Conservation (phyloP, 257 asterid genomes). For the Cinchona pubescens region DNA sequence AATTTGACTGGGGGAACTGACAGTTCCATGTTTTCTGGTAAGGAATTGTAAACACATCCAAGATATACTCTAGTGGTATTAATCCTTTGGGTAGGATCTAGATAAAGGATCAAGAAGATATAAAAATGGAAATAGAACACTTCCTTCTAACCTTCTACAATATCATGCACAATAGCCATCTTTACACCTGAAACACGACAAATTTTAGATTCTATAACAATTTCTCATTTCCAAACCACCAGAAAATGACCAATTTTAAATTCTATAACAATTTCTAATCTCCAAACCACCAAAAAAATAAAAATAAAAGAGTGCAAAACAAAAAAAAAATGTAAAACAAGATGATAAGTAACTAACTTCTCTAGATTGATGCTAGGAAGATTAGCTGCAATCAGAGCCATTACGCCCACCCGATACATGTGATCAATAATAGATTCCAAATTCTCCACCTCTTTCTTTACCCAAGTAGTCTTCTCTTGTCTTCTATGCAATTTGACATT, state of each 20-base stretch:
- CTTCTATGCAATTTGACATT: conserved; percentile 37
- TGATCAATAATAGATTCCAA: conserved; percentile 96
- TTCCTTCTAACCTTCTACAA: conserved; percentile 80
- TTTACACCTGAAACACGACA: conserved; percentile 76
- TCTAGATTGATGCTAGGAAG: conserved; percentile 86
- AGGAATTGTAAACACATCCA: not conserved
- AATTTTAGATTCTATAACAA: no score
- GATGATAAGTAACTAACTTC: conserved; percentile 42
- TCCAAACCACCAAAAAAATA: conserved; percentile 5
- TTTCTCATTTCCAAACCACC: no score
- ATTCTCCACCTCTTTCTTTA: conserved; percentile 54
- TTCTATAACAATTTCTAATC: not conserved
- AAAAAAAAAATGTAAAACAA: not conserved
- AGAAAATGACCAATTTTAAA: not conserved
- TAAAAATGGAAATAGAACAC: not conserved
- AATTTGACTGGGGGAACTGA: not conserved
- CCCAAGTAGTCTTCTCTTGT: conserved; percentile 92
- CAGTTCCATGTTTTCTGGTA: not conserved
- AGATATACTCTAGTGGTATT: not conserved
- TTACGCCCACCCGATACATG: conserved; percentile 93
- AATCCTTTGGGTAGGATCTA: no score
- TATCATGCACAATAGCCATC: conserved; percentile 95
- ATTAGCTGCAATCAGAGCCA: conserved; percentile 86
- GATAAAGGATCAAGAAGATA: not conserved
- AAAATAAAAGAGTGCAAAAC: conserved; percentile 6